Percentiles rank a stretch among this genome's conserved stretches.
Conservation (phyloP, 106 monocot genomes). For the Amphibolis antarctica region DNA sequence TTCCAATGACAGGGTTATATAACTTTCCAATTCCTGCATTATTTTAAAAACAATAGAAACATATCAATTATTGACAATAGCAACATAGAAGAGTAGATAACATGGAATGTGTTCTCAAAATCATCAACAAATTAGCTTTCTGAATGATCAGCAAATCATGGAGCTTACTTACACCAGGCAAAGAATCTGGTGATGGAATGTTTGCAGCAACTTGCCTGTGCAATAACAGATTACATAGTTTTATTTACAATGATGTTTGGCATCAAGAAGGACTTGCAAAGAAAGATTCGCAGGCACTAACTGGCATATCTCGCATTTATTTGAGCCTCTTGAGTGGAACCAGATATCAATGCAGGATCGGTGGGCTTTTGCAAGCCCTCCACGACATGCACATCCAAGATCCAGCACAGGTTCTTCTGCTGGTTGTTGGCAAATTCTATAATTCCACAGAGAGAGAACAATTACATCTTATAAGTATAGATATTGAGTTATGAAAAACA, state of each 20-base stretch:
- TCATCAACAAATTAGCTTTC: not conserved
- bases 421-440: conserved; percentile 78
- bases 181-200: conserved; percentile 58
- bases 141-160: not conserved
- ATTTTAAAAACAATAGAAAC: too few species aligned
- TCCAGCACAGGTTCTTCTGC: conserved; percentile 70
- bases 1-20: too few species aligned
- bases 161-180: conserved; percentile 54
- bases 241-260: too few species aligned
- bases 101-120: too few species aligned
- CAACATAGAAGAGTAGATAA: too few species aligned
- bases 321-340: conserved; percentile 86
- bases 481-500: not conserved
- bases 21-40: too few species aligned
- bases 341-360: conserved; percentile 69
- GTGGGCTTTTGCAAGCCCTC: conserved; percentile 82
- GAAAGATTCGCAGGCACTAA: conserved; percentile 27
- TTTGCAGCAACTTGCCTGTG: conserved; percentile 79
- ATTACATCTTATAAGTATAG: not conserved
- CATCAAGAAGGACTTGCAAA: not conserved
- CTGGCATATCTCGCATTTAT: conserved; percentile 99
- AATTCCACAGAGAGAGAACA: not conserved
- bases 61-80: too few species aligned
- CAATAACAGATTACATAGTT: conserved; percentile 2
- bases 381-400: conserved; percentile 84